phyloP scores from a whole-genome alignment of 176 grass and related monocot genomes.

The Rhynchospora breviuscula region DNA sequence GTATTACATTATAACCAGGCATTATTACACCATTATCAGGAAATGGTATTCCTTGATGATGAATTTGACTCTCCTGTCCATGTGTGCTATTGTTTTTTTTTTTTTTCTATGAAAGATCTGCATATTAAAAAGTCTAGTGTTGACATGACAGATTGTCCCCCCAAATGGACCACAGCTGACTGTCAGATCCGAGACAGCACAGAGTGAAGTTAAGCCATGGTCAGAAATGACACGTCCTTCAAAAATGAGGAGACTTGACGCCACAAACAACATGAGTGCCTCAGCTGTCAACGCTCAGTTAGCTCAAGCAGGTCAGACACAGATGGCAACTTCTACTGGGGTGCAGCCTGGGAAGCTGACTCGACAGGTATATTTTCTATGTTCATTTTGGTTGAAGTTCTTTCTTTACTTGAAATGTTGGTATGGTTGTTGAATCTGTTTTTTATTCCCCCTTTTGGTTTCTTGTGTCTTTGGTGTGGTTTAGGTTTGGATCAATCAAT shows the following conservation, averaged over 20 bases:
- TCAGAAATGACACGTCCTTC: slow-evolving; percentile 40
- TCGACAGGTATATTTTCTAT: slow-evolving; percentile 47
- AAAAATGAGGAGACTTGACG: slow-evolving; percentile 65
- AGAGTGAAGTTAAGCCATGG: slow-evolving; percentile 34
- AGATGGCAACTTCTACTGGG: slow-evolving; percentile 32
- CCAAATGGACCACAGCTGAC: slow-evolving; percentile 35
- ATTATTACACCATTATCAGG: neutral
- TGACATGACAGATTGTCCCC: slow-evolving; percentile 18
- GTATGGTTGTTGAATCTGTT: neutral
- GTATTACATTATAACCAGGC: neutral
- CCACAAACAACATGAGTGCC: slow-evolving; percentile 27
- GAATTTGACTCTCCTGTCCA: neutral
- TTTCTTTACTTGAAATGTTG: too few relatives aligned
- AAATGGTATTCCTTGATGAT: neutral
- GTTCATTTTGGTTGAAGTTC: neutral
- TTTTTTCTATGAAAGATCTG: neutral
- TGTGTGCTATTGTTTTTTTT: neutral
- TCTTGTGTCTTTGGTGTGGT: neutral
- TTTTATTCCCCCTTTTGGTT: neutral
- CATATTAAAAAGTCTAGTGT: neutral
- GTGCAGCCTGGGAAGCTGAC: slow-evolving; percentile 53
- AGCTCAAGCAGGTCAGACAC: slow-evolving; percentile 35
- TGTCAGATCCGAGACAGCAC: slow-evolving; percentile 28
- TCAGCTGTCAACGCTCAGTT: slow-evolving; percentile 29
- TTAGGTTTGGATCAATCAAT: neutral